A percentile compares a stretch with the other conserved stretches of the same genome.
Conservation (phyloP, 2,329 filamentous ascomycete species). For the Pseudogymnoascus sp. region DNA sequence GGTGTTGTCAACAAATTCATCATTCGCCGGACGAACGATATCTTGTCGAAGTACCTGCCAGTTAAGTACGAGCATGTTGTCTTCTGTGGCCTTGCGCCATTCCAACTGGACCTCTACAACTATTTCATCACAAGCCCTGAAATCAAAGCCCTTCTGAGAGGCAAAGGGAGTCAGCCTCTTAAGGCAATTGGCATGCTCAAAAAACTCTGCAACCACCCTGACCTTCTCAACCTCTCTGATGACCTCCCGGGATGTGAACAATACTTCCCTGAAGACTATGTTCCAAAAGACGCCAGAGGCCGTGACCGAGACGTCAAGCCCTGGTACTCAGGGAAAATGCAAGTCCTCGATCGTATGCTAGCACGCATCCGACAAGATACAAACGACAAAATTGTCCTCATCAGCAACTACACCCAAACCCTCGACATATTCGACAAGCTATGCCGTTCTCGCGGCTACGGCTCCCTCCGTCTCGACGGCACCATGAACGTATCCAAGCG, state of each 20-base stretch:
- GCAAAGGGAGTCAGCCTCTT: conserved; percentile 90
- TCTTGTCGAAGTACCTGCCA: conserved; percentile 92
- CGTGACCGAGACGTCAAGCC: conserved; percentile 87
- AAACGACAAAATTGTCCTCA: conserved; percentile 98
- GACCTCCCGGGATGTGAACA: conserved; percentile 85
- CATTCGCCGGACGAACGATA: conserved; percentile 95
- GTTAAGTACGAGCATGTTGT: conserved; percentile 99
- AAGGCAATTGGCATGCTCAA: conserved; percentile 97
- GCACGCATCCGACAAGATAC: conserved; percentile 91
- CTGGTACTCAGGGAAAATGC: conserved; percentile 98
- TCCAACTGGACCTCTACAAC: conserved; percentile 91
- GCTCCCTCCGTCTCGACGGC: conserved; percentile 82
- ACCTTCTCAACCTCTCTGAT: conserved; percentile 73
- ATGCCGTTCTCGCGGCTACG: conserved; percentile 79
- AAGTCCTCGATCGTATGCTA: conserved; percentile 95
- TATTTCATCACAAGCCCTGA: conserved; percentile 95
- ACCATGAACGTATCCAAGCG: conserved; percentile 98
- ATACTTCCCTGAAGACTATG: conserved; percentile 77
- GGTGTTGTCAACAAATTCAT: conserved; percentile 94
- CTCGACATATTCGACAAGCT: conserved; percentile 90
- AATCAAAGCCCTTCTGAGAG: conserved; percentile 83
- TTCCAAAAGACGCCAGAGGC: conserved; percentile 79
- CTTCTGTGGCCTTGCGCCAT: conserved; percentile 89
- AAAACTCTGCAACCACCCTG: conserved; percentile 97
- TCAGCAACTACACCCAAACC: conserved; percentile 97